A percentile compares a stretch with the other conserved stretches of the same genome.
These are phyloP conservation scores for Candida cerambycidarum DNA, from an alignment of 805 yeast species.

Conservation along the genomic window DNA sequence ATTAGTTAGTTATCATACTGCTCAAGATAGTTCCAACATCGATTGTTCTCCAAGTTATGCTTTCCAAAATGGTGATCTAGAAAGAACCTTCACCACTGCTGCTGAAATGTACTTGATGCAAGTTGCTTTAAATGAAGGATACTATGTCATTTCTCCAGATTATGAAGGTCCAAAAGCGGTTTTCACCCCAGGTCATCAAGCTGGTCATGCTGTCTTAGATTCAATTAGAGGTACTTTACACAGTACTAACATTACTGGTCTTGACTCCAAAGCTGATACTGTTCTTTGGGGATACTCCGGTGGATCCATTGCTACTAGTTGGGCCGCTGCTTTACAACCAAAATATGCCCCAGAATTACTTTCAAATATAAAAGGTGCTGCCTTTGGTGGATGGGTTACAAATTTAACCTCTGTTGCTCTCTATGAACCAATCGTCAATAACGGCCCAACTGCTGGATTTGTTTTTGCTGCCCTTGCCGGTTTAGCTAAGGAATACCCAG, in stretches of 20 bases:
- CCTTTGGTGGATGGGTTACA: slow-evolving; percentile 36
- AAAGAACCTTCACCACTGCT: slow-evolving; percentile 13
- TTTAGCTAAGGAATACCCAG: slow-evolving; percentile 30
- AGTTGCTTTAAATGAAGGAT: slow-evolving; percentile 27
- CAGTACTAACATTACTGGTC: slow-evolving; percentile 18
- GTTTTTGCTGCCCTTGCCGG: slow-evolving; percentile 30
- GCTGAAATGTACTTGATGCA: slow-evolving; percentile 19
- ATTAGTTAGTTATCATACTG: slow-evolving; percentile 27
- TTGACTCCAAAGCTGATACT: slow-evolving; percentile 17
- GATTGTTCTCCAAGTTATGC: slow-evolving; percentile 31
- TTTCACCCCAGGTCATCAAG: slow-evolving; percentile 30
- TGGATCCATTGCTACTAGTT: slow-evolving; percentile 35
- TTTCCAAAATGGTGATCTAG: slow-evolving; percentile 16
- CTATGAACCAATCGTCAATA: slow-evolving; percentile 18
- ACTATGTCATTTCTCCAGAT: slow-evolving; percentile 34
- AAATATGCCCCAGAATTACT: slow-evolving; percentile 32
- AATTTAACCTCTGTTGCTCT: slow-evolving; percentile 27
- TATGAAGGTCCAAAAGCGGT: slow-evolving; percentile 34
- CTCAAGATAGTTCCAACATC: slow-evolving; percentile 26
- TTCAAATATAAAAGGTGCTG: slow-evolving; percentile 27
- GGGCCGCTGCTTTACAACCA: slow-evolving; percentile 40
- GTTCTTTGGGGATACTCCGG: slow-evolving; percentile 39
- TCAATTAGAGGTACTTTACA: slow-evolving; percentile 28
- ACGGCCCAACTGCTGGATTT: slow-evolving; percentile 28
- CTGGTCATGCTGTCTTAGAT: slow-evolving; percentile 32